A percentile compares a stretch with the other conserved stretches of the same genome.
phyloP scores from a whole-genome alignment of 1,284 basidiomycete genomes.

The Phellopilus nigrolimitatus region DNA sequence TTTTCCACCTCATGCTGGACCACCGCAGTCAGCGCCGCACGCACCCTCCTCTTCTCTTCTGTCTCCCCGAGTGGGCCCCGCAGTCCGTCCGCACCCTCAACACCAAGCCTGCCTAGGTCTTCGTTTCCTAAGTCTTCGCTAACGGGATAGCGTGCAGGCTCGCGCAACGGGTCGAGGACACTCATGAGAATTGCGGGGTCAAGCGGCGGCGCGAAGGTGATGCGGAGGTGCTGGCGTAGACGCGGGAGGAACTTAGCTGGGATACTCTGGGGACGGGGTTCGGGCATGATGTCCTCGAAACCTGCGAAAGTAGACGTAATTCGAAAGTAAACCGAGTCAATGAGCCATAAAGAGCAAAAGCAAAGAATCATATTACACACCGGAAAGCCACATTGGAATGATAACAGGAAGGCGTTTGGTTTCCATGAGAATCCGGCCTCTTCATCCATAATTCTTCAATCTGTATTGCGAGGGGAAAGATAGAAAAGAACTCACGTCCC shows the following conservation, averaged over 20 bases:
- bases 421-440: slow-evolving; percentile 84
- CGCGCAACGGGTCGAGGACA: slow-evolving; percentile 24
- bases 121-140: background rate
- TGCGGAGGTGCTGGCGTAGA: slow-evolving; percentile 53
- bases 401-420: slow-evolving; percentile 68
- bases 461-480: slow-evolving; percentile 13
- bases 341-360: background rate
- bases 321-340: background rate
- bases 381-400: slow-evolving; percentile 92
- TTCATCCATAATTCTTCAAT: slow-evolving; percentile 28
- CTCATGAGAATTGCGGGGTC: slow-evolving; percentile 37
- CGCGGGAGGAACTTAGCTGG: slow-evolving; percentile 72
- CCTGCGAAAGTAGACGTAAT: slow-evolving; percentile 37
- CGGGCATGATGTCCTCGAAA: slow-evolving; percentile 89
- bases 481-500: slow-evolving; percentile 66
- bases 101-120: background rate
- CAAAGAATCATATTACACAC: slow-evolving; percentile 31
- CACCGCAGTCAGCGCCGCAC: slow-evolving; percentile 53
- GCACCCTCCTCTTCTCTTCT: slow-evolving; percentile 33
- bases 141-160: background rate
- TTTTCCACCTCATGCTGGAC: slow-evolving; percentile 57
- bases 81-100: background rate
- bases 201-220: slow-evolving; percentile 71
- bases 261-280: slow-evolving; percentile 51
- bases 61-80: slow-evolving; percentile 20